Base-by-base conservation (phyloP, 768 basidiomycete genomes). In the Hypsizygus marmoreus region DNA sequence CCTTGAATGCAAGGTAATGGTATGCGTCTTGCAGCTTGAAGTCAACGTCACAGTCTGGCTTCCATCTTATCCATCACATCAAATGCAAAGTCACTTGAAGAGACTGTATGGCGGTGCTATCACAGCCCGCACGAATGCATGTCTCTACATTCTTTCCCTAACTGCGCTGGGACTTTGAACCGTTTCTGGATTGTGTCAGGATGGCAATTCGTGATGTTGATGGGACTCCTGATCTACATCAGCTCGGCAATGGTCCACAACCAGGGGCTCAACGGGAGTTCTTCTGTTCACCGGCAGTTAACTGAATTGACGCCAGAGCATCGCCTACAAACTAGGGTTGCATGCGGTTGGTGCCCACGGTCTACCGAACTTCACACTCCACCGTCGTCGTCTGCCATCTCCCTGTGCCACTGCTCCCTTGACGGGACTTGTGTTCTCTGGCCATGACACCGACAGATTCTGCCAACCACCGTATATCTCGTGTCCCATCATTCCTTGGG, bases 361-460 rank as follows among this genome's bases (percentile, higher is more conserved):
- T 48, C 50, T 12, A 25, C 13, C 40, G 22, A 35, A 35, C 34
- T 16, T 7, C n/a, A 16, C 17, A 20, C 12, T 35, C 41, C 19
- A 11, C 20, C 19, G 25, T 26, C 38, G 23, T 20, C 33, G 22
- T 33, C 38, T 23, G 37, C 35, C 38, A 17, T 20, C 31, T 23
- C 34, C 20, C 24, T 41, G 25, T 13, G 34, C 14, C 17, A 30
- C 43, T 40, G 32, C 38, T 24, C 36, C 33, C 19, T n/a, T 19
- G 34, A 16, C 22, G 40, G 19, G 31, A 35, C 23, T 33, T 38
- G 33, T 16, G 33, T 30, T 40, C 50, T 23, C 32, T 30, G 19
- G 31, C 30, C 47, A 60, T 67, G 62, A 59, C n/a, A n/a, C n/a
- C n/a, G n/a, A n/a, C 66, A 61, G 67, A 66, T 54, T 54, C 55